A percentile compares a stretch with the other conserved stretches of the same genome.
Conservation (phyloP, 2,329 filamentous ascomycete genomes). For the Microdochium trichocladiopsis region DNA sequence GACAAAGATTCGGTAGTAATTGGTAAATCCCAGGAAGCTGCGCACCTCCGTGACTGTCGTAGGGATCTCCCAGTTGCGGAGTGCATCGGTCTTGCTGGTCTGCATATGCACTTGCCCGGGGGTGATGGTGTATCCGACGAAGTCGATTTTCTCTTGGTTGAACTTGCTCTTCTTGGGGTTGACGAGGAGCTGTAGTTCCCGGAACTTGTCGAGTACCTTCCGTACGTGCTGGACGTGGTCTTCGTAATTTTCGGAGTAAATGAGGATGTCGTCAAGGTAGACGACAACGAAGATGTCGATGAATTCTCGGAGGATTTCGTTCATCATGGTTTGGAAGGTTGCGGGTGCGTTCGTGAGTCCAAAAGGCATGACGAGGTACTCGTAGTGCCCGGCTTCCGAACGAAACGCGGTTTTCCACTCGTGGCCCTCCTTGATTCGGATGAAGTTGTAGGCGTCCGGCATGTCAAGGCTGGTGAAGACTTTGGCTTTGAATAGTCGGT, state of each 20-base stretch:
- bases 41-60: constrained; percentile 10
- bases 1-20: constrained; percentile 24
- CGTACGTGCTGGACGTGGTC: constrained; percentile 15
- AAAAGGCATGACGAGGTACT: constrained; percentile 22
- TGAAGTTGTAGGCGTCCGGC: constrained; percentile 8
- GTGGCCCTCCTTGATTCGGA: constrained; percentile 14
- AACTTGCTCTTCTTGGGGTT: constrained; percentile 21
- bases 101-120: constrained; percentile 15
- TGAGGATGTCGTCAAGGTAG: constrained; percentile 13
- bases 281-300: constrained; percentile 3
- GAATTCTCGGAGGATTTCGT: constrained; percentile 3
- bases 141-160: constrained; percentile 16
- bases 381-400: constrained; percentile 13
- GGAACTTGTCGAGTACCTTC: constrained; percentile 7
- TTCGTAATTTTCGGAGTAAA: constrained; percentile 15
- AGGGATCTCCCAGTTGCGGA: constrained; percentile 15
- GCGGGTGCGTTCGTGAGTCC: constrained; percentile 10
- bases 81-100: constrained; percentile 12
- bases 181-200: constrained; percentile 4
- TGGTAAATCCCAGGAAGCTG: constrained; percentile 21
- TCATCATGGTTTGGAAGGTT: constrained; percentile 6
- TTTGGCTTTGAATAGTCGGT: constrained; percentile 7
- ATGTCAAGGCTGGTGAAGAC: constrained; percentile 8
- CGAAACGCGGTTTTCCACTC: constrained; percentile 22
- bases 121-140: constrained; percentile 19